phyloP scores from a whole-genome alignment of 1,284 basidiomycete genomes.

The Sphaerobolus stellatus region DNA sequence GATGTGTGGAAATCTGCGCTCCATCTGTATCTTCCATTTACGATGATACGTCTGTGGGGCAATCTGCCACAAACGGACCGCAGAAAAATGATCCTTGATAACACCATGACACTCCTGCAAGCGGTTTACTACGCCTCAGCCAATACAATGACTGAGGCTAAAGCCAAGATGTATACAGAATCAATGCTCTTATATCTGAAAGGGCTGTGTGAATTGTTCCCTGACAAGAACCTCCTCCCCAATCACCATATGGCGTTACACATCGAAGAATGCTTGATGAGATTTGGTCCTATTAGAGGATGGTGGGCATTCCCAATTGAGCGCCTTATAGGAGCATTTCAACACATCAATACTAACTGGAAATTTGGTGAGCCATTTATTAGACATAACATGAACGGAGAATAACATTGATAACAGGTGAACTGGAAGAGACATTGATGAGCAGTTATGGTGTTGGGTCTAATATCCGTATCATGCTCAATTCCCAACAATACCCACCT shows the following conservation, averaged over 20 bases:
- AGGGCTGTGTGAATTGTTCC: slow-evolving; percentile 20
- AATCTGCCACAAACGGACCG: neutral
- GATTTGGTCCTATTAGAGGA: slow-evolving; percentile 34
- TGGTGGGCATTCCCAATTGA: slow-evolving; percentile 41
- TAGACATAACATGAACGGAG: neutral
- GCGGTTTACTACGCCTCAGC: slow-evolving; percentile 20
- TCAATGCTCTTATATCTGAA: slow-evolving; percentile 23
- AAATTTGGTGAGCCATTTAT: slow-evolving; percentile 5
- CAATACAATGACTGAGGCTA: slow-evolving; percentile 12
- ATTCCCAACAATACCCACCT: no score
- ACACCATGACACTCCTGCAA: slow-evolving; percentile 29
- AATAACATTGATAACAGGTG: neutral
- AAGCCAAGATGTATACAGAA: slow-evolving; percentile 16
- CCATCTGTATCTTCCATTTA: slow-evolving; percentile 32
- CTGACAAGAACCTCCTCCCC: slow-evolving; percentile 18
- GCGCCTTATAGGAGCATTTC: slow-evolving; percentile 30
- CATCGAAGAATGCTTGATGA: slow-evolving; percentile 31
- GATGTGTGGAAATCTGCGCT: slow-evolving; percentile 36
- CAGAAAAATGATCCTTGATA: slow-evolving; percentile 18
- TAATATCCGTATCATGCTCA: no score
- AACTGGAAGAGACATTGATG: neutral
- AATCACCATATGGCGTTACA: slow-evolving; percentile 30
- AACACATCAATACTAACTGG: slow-evolving; percentile 24
- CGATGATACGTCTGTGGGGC: slow-evolving; percentile 33
- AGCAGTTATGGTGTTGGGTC: no score